Evolutionary conservation across 192 early-diverging fungal genomes (phyloP).

Genomic region (Coemansia sp.): DNA sequence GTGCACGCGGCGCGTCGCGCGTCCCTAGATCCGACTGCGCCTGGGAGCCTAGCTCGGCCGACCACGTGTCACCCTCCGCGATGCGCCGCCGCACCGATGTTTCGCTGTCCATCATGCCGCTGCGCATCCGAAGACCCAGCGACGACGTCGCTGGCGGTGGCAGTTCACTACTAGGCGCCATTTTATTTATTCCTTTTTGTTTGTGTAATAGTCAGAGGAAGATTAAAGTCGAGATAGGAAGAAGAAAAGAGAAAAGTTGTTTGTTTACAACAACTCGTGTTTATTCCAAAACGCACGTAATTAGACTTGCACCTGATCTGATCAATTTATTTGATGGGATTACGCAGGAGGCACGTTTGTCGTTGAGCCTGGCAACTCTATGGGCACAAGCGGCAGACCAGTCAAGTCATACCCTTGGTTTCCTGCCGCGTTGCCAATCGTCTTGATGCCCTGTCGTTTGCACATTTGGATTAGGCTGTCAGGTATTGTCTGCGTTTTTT

Average conservation of each 20-base stretch:
- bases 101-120: slow-evolving; percentile 33
- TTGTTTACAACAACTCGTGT: no score
- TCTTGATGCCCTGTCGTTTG: slow-evolving; percentile 51
- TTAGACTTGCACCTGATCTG: no score
- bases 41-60: slow-evolving; percentile 2
- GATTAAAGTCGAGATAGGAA: no score
- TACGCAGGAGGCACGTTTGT: no score
- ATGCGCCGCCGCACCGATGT: slow-evolving; percentile 42
- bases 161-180: slow-evolving; percentile 10
- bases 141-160: slow-evolving; percentile 8
- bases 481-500: slow-evolving; percentile 18
- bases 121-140: slow-evolving; percentile 7
- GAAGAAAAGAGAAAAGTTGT: no score
- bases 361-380: not conserved
- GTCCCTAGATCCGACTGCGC: slow-evolving; percentile 37
- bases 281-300: no score
- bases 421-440: slow-evolving; percentile 69
- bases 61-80: slow-evolving; percentile 5
- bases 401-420: slow-evolving; percentile 62
- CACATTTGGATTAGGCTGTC: slow-evolving; percentile 58
- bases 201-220: no score
- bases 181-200: not conserved
- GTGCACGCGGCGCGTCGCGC: slow-evolving; percentile 10
- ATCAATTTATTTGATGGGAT: no score
- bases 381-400: slow-evolving; percentile 41